phyloP scores from a whole-genome alignment of 1,139 yeast species.

The Kurtzmaniella quercitrusa region DNA sequence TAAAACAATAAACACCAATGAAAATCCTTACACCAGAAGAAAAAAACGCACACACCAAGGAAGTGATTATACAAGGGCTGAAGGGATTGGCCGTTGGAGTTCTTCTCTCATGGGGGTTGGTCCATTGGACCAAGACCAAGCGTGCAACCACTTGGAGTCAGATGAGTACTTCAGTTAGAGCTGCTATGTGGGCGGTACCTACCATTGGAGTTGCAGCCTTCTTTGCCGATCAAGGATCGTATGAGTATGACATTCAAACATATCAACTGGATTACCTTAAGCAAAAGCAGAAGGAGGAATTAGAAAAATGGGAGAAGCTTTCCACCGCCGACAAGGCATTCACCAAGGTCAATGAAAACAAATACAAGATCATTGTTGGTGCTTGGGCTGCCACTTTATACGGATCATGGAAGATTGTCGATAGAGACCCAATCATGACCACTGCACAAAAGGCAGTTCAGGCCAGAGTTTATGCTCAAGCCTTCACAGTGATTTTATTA shows the following conservation, averaged over 20 bases:
- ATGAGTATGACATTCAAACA: slow-evolving; percentile 47
- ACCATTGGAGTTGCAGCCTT: slow-evolving; percentile 54
- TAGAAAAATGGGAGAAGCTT: slow-evolving; percentile 42
- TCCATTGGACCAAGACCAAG: slow-evolving; percentile 21
- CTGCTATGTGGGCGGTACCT: slow-evolving; percentile 59
- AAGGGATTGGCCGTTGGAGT: slow-evolving; percentile 61
- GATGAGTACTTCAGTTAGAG: slow-evolving; percentile 44
- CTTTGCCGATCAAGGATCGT: slow-evolving; percentile 57
- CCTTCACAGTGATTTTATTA: slow-evolving; percentile 60
- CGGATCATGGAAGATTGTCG: slow-evolving; percentile 73
- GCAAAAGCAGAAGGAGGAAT: slow-evolving; percentile 25
- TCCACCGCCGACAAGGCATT: slow-evolving; percentile 39
- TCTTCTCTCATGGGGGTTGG: slow-evolving; percentile 47
- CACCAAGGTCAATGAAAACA: slow-evolving; percentile 48
- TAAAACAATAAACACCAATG: slow-evolving; percentile 35
- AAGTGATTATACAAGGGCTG: slow-evolving; percentile 55
- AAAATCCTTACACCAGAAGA: slow-evolving; percentile 66
- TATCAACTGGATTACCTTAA: slow-evolving; percentile 25
- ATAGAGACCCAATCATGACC: slow-evolving; percentile 70
- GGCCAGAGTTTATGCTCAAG: slow-evolving; percentile 92
- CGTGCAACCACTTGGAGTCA: slow-evolving; percentile 17
- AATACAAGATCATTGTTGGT: slow-evolving; percentile 68
- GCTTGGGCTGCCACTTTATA: slow-evolving; percentile 86
- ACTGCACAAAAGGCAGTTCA: slow-evolving; percentile 80
- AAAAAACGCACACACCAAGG: slow-evolving; percentile 55